Evolutionary conservation across 2,329 filamentous ascomycete species (phyloP).

Genomic region (Orbilia brochopaga): DNA sequence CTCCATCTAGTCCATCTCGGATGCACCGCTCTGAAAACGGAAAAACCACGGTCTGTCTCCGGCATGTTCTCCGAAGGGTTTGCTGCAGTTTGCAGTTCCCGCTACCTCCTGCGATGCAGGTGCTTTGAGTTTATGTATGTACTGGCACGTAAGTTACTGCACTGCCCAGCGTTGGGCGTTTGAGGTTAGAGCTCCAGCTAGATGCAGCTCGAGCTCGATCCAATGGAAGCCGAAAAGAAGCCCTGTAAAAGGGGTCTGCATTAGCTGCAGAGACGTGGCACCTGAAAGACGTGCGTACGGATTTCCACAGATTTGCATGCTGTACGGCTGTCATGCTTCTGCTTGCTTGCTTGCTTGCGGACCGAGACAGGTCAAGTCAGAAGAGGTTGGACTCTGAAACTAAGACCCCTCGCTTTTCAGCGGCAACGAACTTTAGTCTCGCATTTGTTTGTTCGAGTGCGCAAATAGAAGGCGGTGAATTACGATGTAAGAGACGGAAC

Average conservation of each 20-base stretch:
- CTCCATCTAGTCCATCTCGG: slow-evolving; percentile 29
- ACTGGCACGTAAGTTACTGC: neutral
- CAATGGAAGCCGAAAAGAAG: slow-evolving; percentile 3
- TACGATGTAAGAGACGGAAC: neutral
- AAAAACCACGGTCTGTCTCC: slow-evolving; percentile 16
- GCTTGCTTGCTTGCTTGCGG: slow-evolving; percentile 1
- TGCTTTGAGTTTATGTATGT: too few species aligned
- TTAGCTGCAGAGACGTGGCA: slow-evolving; percentile 44
- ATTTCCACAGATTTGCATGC: neutral
- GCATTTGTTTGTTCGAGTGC: neutral
- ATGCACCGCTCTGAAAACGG: slow-evolving; percentile 49
- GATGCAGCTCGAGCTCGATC: slow-evolving; percentile 27
- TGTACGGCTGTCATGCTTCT: neutral
- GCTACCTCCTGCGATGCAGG: too few species aligned
- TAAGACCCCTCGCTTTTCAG: slow-evolving; percentile 20
- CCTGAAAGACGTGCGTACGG: neutral
- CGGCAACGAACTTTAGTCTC: slow-evolving; percentile 18
- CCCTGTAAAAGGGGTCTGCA: slow-evolving; percentile 31
- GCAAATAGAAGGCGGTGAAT: neutral
- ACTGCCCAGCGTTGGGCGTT: slow-evolving; percentile 28
- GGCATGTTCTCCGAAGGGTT: slow-evolving; percentile 11
- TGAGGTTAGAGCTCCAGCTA: slow-evolving; percentile 42
- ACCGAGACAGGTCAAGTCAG: slow-evolving; percentile 16
- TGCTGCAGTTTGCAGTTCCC: slow-evolving; percentile 14
- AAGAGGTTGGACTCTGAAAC: slow-evolving; percentile 25